phyloP scores from a whole-genome alignment of 352 stramenopile genomes.

The Peronospora belbahrii region DNA sequence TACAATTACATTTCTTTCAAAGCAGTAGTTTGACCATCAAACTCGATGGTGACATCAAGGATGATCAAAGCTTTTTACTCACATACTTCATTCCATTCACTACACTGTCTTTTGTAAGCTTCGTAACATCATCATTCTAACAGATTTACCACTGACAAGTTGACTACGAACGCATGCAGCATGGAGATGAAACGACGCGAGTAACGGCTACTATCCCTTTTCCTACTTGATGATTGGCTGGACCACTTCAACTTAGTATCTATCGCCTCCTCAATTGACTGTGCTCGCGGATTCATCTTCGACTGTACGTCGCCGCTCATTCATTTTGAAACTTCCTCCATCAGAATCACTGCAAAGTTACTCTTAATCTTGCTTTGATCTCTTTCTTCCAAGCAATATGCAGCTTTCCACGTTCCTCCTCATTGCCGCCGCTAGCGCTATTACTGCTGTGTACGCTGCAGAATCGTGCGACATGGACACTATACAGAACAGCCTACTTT shows the following conservation, averaged over 20 bases:
- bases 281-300: not conserved
- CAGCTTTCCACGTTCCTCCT: slow-evolving; percentile 18
- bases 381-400: slow-evolving; percentile 16
- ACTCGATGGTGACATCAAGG: not conserved
- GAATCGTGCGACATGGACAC: slow-evolving; percentile 36
- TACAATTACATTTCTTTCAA: not conserved
- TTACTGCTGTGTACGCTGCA: slow-evolving; percentile 12
- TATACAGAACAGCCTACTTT: slow-evolving; percentile 40
- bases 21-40: not conserved
- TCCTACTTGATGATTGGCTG: no score
- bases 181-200: not conserved
- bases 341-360: slow-evolving; percentile 3
- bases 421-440: slow-evolving; percentile 9
- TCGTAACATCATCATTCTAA: not conserved
- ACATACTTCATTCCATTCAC: not conserved
- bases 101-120: not conserved
- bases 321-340: slow-evolving; percentile 20
- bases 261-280: not conserved
- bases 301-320: not conserved
- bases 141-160: not conserved
- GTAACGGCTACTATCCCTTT: not conserved
- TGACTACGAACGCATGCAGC: not conserved
- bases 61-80: not conserved
- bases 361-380: slow-evolving; percentile 1
- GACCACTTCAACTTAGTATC: not conserved